phyloP scores from a whole-genome alignment of 2,329 filamentous ascomycete species.

The Lasiodiplodia sp. region DNA sequence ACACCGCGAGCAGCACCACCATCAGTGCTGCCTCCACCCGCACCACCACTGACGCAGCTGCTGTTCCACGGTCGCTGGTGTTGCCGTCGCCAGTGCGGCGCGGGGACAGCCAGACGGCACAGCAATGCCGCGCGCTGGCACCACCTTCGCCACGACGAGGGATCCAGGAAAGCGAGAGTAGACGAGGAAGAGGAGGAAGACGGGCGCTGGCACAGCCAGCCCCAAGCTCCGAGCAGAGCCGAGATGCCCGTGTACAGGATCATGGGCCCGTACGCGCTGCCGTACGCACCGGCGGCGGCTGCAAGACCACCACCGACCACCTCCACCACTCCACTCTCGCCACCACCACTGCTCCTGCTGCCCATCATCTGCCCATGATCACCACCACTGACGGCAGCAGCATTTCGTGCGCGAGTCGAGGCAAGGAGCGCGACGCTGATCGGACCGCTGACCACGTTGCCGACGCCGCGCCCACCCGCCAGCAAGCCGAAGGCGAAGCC shows the following conservation, averaged over 20 bases:
- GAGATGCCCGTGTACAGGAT: slow-evolving; percentile 48
- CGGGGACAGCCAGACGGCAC: not conserved
- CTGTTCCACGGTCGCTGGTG: slow-evolving; percentile 2
- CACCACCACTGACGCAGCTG: slow-evolving; percentile 5
- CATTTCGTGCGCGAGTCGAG: not conserved
- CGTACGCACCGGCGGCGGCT: slow-evolving; percentile 38
- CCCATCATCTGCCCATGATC: not conserved
- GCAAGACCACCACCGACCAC: slow-evolving; percentile 32
- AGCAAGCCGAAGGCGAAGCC: slow-evolving; percentile 57
- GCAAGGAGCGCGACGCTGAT: slow-evolving; percentile 54
- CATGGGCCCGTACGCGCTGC: slow-evolving; percentile 45
- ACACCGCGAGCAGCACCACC: not conserved
- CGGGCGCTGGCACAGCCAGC: slow-evolving; percentile 21
- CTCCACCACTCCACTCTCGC: slow-evolving; percentile 17
- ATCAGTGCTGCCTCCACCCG: slow-evolving; percentile 1
- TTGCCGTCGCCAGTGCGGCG: not conserved
- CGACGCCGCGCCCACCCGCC: slow-evolving; percentile 56
- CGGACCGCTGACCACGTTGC: slow-evolving; percentile 58
- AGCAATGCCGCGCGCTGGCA: not conserved
- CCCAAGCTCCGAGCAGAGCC: slow-evolving; percentile 33
- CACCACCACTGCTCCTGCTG: slow-evolving; percentile 29
- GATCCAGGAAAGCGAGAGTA: not conserved
- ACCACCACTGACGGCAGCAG: not conserved
- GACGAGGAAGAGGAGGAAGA: not conserved
- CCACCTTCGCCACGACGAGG: slow-evolving; percentile 10